Percentiles rank a stretch among this genome's conserved stretches.
Evolutionary conservation across 140 eudicot genomes (phyloP).

Genomic region (Cichorium intybus): DNA sequence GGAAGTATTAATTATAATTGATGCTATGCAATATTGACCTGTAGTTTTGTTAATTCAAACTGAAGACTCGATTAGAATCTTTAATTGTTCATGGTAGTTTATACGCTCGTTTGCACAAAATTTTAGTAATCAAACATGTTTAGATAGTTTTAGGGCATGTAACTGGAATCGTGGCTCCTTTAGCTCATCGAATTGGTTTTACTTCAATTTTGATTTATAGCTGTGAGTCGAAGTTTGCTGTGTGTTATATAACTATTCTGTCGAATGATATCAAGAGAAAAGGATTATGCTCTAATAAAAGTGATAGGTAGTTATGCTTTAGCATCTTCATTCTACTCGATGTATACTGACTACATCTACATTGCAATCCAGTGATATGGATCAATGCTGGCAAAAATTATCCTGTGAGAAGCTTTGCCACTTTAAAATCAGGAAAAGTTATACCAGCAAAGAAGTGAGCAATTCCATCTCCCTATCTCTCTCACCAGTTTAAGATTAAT

Average conservation of each 20-base stretch:
- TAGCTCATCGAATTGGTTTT: neutral
- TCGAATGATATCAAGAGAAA: neutral
- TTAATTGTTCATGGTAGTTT: neutral
- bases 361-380: constrained; percentile 46
- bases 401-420: constrained; percentile 55
- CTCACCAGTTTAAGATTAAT: neutral
- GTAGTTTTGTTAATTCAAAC: neutral
- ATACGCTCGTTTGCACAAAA: neutral
- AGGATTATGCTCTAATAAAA: neutral
- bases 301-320: neutral
- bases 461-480: neutral
- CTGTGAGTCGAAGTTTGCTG: constrained; percentile 1
- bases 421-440: constrained; percentile 57
- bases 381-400: constrained; percentile 13
- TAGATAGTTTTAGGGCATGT: constrained; percentile 2
- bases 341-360: constrained; percentile 29
- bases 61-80: neutral
- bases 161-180: neutral
- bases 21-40: neutral
- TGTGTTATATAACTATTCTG: neutral
- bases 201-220: neutral
- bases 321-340: neutral
- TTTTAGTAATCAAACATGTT: neutral
- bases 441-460: constrained; percentile 61
- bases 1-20: neutral